Base-by-base conservation (phyloP, 2,329 filamentous ascomycete genomes). In the Aspergillus ochraceus region DNA sequence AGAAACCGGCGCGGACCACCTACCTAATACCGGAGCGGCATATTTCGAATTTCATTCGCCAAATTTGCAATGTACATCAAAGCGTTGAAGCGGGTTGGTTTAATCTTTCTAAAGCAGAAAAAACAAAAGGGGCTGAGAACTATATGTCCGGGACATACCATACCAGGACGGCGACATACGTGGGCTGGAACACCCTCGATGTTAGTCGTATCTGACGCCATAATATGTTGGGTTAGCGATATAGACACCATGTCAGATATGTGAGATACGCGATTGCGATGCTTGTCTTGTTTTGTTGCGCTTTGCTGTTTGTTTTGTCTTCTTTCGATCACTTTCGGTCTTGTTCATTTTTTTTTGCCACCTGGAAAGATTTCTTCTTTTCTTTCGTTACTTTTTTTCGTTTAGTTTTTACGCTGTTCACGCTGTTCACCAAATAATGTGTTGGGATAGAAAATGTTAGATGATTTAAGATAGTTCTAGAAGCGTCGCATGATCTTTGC, bases 191-290 rank as follows among this genome's bases (percentile, higher is more conserved):
- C 54, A 45, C 52, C 47, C 49, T 26, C 20, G 26, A 55, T 55
- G 55, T 19, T 52, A 19, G 54, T 45, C 52, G 51, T 49, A 52
- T 57, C 45, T 58, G 53, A 58, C 54, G 54, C 54, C 49, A 52
- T 49, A 57, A 46, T 46, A 45, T 19, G 55, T 60, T 63, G 59
- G 22, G 9, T 52, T 52, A 29, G 51, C 57, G 64, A 61, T 61
- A 60, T 64, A 62, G 55, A 62, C 54, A 36, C 14, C 14, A 29
- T 30, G 29, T 30, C 32, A 46, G 52, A 30, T 47, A 42, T 51
- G 29, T 17, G 17, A 46, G 17, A 46, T n/a, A 32, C 14, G 49
- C 36, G 19, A 52, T n/a, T 39, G 24, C 17, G n/a, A 17, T 39
- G 19, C 12, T 30, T 19, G 29, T 54, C 10, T 36, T 36, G 32